phyloP scores from a whole-genome alignment of 306 rosid genomes.

The Chamaecrista fasciculata region DNA sequence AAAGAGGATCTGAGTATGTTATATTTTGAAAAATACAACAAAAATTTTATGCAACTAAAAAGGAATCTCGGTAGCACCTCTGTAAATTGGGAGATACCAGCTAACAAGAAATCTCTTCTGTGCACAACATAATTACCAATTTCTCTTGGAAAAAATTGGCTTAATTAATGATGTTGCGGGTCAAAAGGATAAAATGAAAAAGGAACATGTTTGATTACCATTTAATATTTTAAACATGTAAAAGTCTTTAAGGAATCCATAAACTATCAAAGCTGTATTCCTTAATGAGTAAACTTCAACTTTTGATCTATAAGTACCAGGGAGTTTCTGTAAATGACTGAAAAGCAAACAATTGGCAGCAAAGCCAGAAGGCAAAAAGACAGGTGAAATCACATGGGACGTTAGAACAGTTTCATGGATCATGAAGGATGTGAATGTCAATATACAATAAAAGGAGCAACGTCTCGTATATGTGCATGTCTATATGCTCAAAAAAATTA shows the following conservation, averaged over 20 bases:
- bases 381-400: constrained; percentile 15
- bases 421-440: constrained; percentile 1
- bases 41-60: no score
- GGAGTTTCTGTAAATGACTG: not conserved
- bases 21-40: no score
- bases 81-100: constrained; percentile 12
- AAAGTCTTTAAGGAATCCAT: constrained; percentile 1
- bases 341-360: not conserved
- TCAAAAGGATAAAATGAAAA: constrained; percentile 11
- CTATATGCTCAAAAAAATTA: constrained; percentile 3
- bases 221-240: not conserved
- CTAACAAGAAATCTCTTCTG: not conserved
- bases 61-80: no score
- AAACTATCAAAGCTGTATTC: constrained; percentile 1
- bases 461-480: not conserved
- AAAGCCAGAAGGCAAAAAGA: not conserved
- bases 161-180: not conserved
- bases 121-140: not conserved
- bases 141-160: not conserved
- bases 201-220: constrained; percentile 4
- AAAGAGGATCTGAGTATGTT: no score
- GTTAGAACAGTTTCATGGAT: constrained; percentile 3
- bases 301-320: constrained; percentile 6
- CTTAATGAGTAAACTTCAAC: not conserved
- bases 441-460: not conserved